Evolutionary conservation across 169 alveolate genomes (phyloP).

Genomic region (Plasmodium knowlesi): DNA sequence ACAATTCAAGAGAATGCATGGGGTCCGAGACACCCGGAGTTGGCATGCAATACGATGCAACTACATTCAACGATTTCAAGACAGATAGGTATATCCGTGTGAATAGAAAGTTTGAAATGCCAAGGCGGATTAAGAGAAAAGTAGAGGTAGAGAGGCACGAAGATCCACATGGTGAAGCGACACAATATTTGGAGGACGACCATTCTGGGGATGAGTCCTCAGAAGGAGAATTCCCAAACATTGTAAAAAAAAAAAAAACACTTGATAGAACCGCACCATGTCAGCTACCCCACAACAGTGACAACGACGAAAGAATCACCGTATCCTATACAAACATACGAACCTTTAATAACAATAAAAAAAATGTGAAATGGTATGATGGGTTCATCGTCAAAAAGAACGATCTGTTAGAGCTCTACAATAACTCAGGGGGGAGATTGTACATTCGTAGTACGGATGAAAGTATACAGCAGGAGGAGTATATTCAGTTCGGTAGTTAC

Average conservation of each 20-base stretch:
- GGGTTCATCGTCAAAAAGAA: constrained; percentile 18
- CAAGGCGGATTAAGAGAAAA: constrained; percentile 7
- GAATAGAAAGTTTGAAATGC: constrained; percentile 35
- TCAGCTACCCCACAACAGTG: not conserved
- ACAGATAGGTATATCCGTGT: constrained; percentile 1
- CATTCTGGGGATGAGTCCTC: not conserved
- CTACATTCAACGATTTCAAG: not conserved
- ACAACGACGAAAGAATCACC: not conserved
- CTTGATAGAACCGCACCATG: not conserved
- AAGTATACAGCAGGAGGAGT: constrained; percentile 7
- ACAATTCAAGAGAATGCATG: not conserved
- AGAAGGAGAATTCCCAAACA: not conserved
- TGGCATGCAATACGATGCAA: not conserved
- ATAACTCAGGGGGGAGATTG: not conserved
- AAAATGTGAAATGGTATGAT: constrained; percentile 50
- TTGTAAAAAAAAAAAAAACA: not conserved
- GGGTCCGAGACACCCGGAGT: not conserved
- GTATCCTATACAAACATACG: constrained; percentile 21
- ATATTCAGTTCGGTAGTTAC: constrained; percentile 31
- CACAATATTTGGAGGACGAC: not conserved
- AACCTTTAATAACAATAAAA: constrained; percentile 13
- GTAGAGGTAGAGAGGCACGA: not conserved
- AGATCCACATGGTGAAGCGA: not conserved
- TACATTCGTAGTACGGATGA: not conserved
- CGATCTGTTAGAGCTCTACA: constrained; percentile 16